phyloP scores from a whole-genome alignment of 495 filamentous ascomycete species.

The Lentithecium fluviatile region DNA sequence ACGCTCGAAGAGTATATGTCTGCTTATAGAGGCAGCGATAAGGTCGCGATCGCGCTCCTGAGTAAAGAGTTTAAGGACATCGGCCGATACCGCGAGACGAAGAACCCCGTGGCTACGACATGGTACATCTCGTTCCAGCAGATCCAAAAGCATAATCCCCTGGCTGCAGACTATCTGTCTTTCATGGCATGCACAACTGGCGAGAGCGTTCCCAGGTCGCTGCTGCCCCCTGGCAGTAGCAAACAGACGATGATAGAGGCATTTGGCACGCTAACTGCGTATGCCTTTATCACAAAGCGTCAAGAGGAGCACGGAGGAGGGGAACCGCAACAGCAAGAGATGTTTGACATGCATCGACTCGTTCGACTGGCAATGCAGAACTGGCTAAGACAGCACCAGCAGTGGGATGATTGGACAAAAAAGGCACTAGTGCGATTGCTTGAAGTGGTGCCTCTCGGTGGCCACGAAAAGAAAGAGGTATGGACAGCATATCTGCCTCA shows the following conservation, averaged over 20 bases:
- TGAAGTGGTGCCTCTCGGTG: slow-evolving; percentile 13
- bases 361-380: slow-evolving; percentile 49
- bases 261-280: slow-evolving; percentile 43
- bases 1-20: slow-evolving; percentile 47
- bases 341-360: slow-evolving; percentile 49
- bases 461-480: slow-evolving; percentile 7
- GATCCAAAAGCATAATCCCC: slow-evolving; percentile 38
- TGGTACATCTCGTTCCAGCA: slow-evolving; percentile 57
- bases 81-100: slow-evolving; percentile 44
- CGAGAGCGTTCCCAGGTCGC: slow-evolving; percentile 46
- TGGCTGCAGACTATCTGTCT: slow-evolving; percentile 44
- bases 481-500: slow-evolving; percentile 20
- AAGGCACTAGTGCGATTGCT: slow-evolving; percentile 2
- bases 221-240: slow-evolving; percentile 34
- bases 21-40: slow-evolving; percentile 46
- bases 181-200: slow-evolving; percentile 50
- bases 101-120: slow-evolving; percentile 55
- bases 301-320: not conserved
- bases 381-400: slow-evolving; percentile 37
- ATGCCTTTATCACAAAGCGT: slow-evolving; percentile 40
- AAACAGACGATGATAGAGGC: slow-evolving; percentile 30
- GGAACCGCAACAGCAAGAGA: slow-evolving; percentile 17
- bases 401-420: slow-evolving; percentile 7
- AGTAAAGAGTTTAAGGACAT: slow-evolving; percentile 54
- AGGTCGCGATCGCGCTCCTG: slow-evolving; percentile 46